Conservation (phyloP, 805 yeast species). For the Dipodascus geniculatus region DNA sequence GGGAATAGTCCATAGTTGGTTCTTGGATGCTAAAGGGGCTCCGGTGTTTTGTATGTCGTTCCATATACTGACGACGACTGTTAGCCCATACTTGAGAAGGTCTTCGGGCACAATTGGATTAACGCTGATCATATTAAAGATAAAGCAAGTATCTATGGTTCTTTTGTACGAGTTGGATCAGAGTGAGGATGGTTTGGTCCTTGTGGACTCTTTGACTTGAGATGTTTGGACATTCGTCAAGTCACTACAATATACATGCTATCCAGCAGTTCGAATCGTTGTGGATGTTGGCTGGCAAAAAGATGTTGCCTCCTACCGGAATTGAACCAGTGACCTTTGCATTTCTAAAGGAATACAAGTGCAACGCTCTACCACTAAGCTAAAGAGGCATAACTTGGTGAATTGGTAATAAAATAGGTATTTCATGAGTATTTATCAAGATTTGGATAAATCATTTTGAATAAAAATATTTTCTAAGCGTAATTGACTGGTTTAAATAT, state of each 20-base stretch:
- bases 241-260: neutral
- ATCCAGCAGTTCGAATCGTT: too few relatives aligned
- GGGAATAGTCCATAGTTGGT: neutral
- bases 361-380: conserved; percentile 99
- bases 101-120: neutral
- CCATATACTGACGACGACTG: neutral
- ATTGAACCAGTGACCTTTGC: conserved; percentile 26
- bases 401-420: too few relatives aligned
- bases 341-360: conserved; percentile 48
- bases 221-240: neutral
- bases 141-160: neutral
- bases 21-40: neutral
- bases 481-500: too few relatives aligned
- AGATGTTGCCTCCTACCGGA: conserved; percentile 20
- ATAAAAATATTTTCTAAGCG: too few relatives aligned
- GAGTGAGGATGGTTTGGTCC: neutral
- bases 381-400: conserved; percentile 57
- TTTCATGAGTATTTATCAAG: too few relatives aligned
- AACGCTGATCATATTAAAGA: neutral
- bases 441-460: too few relatives aligned
- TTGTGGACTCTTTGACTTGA: neutral
- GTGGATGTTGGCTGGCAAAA: too few relatives aligned
- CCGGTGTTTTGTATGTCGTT: neutral
- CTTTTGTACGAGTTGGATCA: neutral
- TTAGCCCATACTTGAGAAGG: neutral